phyloP scores from a whole-genome alignment of 352 stramenopile species.

The Blastocystis hominis region DNA sequence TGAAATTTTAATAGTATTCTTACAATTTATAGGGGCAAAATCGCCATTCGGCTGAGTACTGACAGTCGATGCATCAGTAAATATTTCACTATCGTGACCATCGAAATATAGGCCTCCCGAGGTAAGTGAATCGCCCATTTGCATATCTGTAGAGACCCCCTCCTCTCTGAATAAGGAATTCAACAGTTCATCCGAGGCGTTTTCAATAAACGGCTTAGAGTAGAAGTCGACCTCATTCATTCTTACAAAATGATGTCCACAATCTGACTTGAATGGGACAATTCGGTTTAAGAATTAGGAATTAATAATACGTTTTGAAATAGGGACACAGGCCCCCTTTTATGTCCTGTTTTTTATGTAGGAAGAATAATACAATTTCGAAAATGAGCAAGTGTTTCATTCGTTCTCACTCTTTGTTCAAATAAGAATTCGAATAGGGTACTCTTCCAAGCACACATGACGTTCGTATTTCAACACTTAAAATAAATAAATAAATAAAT shows the following conservation, averaged over 20 bases:
- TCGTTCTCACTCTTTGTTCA: no score
- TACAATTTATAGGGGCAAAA: background rate
- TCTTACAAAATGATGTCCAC: background rate
- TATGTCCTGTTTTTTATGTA: no score
- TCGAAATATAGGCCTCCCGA: background rate
- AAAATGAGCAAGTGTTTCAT: no score
- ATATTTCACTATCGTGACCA: background rate
- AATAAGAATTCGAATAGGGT: no score
- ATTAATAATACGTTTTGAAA: no score
- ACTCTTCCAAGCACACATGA: no score
- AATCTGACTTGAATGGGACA: background rate
- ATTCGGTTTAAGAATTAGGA: no score
- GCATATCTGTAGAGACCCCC: background rate
- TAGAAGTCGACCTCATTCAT: background rate
- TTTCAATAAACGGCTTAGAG: conserved; percentile 44
- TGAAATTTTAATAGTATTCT: background rate
- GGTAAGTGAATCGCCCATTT: conserved; percentile 5
- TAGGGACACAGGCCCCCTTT: no score
- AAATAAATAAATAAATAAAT: no score
- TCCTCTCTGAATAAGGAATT: conserved; percentile 50
- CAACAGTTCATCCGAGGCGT: conserved; percentile 41
- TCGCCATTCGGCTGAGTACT: conserved; percentile 30
- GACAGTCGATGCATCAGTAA: conserved; percentile 15
- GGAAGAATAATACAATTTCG: no score
- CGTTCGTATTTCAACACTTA: no score